These are phyloP conservation scores for Paramecium octaurelia DNA, from an alignment of 73 alveolate species.

Conservation along the genomic window DNA sequence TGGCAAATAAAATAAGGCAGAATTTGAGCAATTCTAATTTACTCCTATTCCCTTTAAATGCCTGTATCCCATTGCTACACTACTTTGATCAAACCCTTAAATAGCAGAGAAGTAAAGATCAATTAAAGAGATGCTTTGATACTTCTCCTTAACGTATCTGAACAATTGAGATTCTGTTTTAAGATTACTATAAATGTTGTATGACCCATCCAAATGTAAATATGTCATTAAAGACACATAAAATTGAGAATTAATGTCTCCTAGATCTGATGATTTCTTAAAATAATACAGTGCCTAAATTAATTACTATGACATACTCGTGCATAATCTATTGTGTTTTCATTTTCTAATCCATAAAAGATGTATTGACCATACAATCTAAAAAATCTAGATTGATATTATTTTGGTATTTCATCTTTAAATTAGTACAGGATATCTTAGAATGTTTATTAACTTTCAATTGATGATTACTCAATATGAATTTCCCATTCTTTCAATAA, in stretches of 20 bases:
- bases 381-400: background rate
- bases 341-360: background rate
- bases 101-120: slow-evolving; percentile 12
- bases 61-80: background rate
- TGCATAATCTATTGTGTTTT: background rate
- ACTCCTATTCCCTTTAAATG: slow-evolving; percentile 3
- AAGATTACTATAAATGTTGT: background rate
- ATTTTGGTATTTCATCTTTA: background rate
- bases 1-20: slow-evolving; percentile 15
- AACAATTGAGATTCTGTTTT: background rate
- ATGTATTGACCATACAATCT: slow-evolving; percentile 8
- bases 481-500: background rate
- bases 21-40: background rate
- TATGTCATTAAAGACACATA: background rate
- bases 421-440: background rate
- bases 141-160: background rate
- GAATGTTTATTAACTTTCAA: background rate
- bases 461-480: background rate
- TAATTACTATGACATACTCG: background rate
- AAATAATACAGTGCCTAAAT: background rate
- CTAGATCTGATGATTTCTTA: slow-evolving; percentile 1
- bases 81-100: background rate
- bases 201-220: slow-evolving; percentile 9
- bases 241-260: background rate
- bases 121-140: background rate